Base-by-base conservation (phyloP, 352 stramenopile species). In the Sclerospora graminicola region DNA sequence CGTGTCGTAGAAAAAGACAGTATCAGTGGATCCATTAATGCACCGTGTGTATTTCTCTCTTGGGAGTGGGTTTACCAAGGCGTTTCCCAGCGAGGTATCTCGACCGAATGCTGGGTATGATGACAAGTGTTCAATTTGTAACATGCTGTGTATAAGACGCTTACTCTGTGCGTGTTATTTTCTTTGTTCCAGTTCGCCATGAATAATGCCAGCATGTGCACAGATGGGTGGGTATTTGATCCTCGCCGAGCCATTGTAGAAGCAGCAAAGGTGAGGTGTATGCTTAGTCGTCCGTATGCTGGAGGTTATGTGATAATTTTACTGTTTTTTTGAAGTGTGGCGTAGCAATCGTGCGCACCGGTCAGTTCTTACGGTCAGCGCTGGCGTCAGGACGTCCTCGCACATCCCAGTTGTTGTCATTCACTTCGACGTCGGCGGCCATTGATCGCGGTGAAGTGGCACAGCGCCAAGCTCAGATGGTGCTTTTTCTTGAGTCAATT, bases 21-120 rank as follows among this genome's bases (percentile, higher is more conserved):
- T 15, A 35, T 63, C 26, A 59, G 28, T 33, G 59, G 55, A 14
- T 62, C 48, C 7, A 60, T 69, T 20, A 61, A 71, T 35, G 57
- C 71, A 10, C 74, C 73, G 8, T 85, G 77, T 33, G 74, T 88
- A 24, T 89, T 88, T 37, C 55, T 91, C 20, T 84, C 72, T 0
- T 91, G 80, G 80, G 76, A 91, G 30, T 91, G 80, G 80, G 69
- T 88, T 5, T 91, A 85, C 46, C 80, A 91, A 36, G 80, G 80
- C 38, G 80, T 89, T 30, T 86, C 80, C 0, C 74, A 85, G 36
- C 71, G 64, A 11, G 76, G 80, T 5, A 89, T 91, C 40, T 85
- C 73, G 3, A 82, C 71, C 8, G 77, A 89, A 49, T 89, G 77
- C 57, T 89, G 77, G 77, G 76, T 85, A 64, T 21, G 61, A 21